Conservation (phyloP, 2,329 filamentous ascomycete genomes). For the Stagonosporopsis vannaccii region DNA sequence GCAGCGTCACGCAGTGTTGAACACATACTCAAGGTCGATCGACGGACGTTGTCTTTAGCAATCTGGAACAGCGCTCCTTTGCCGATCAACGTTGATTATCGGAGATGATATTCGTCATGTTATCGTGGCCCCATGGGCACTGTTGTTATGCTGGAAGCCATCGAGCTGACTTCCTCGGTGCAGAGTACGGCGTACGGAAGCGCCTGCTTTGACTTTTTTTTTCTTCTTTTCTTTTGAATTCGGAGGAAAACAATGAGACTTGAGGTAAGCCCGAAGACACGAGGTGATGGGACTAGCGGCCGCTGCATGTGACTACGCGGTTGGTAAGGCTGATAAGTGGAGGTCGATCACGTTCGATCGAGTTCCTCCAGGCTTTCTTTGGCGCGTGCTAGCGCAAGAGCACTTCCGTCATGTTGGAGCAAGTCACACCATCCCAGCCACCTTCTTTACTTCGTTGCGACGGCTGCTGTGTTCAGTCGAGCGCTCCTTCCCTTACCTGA, state of each 20-base stretch:
- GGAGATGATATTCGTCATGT: not conserved
- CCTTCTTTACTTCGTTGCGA: slow-evolving; percentile 22
- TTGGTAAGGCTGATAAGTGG: slow-evolving; percentile 29
- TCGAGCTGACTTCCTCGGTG: not conserved
- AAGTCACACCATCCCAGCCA: slow-evolving; percentile 30
- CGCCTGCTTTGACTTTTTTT: not conserved
- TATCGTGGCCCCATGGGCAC: not conserved
- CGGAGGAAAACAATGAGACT: not conserved
- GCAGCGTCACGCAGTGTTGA: not conserved
- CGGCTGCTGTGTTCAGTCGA: slow-evolving; percentile 17
- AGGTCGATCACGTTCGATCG: slow-evolving; percentile 35
- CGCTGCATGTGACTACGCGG: slow-evolving; percentile 16
- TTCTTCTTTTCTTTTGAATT: too few relatives aligned
- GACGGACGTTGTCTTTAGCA: not conserved
- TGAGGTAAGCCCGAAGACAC: not conserved
- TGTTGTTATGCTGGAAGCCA: not conserved
- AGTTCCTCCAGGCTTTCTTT: slow-evolving; percentile 25
- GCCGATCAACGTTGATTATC: not conserved
- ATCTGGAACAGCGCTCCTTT: not conserved
- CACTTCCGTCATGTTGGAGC: slow-evolving; percentile 26
- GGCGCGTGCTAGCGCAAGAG: slow-evolving; percentile 10
- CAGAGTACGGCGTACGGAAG: not conserved
- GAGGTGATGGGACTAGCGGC: slow-evolving; percentile 6
- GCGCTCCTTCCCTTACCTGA: slow-evolving; percentile 12
- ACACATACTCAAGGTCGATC: not conserved